Evolutionary conservation across 2,329 filamentous ascomycete species (phyloP).

Genomic region (Bipolaris oryzae): DNA sequence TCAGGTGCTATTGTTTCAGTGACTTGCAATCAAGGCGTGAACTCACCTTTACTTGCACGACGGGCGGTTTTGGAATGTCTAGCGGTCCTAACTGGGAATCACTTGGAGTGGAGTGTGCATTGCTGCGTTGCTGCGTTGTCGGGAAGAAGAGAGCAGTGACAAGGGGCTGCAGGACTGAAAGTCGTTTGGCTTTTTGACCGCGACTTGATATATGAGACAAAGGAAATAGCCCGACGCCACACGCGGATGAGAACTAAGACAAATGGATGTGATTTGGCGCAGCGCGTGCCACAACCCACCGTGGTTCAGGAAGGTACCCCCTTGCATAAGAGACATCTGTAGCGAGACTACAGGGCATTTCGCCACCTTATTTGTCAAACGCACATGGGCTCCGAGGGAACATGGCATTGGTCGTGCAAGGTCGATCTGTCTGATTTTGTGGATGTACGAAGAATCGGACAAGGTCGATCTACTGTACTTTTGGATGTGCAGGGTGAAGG

Average conservation of each 20-base stretch:
- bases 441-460: background rate
- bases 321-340: conserved; percentile 8
- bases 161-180: background rate
- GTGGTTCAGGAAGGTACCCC: conserved; percentile 1
- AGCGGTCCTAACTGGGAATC: background rate
- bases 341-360: background rate
- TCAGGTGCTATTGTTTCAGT: no score
- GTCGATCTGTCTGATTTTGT: background rate
- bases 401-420: background rate
- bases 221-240: conserved; percentile 13
- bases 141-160: background rate
- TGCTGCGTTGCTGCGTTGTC: background rate
- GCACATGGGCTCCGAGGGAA: background rate
- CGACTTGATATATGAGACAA: conserved; percentile 9
- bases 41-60: background rate
- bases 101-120: background rate
- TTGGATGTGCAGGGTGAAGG: background rate
- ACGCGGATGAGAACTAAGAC: background rate
- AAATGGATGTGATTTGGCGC: conserved; percentile 2
- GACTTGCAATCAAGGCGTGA: background rate
- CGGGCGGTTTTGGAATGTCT: background rate
- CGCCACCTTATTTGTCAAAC: background rate
- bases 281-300: conserved; percentile 1
- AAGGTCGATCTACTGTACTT: background rate
- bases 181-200: background rate